Conservation (phyloP, 805 yeast species). For the Saccharomycopsis sp. region DNA sequence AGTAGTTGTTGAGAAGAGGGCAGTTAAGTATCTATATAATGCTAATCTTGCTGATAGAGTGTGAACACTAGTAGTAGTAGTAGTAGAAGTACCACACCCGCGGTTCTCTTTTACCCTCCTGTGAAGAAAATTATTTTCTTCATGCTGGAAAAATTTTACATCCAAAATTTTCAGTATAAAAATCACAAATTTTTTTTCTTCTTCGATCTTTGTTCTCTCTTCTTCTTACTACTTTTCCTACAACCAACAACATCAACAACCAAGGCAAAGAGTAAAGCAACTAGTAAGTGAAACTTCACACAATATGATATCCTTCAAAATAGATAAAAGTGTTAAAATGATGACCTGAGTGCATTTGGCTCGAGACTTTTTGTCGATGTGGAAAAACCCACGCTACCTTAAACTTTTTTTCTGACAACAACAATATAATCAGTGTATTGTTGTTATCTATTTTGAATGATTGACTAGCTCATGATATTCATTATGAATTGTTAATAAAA, state of each 20-base stretch:
- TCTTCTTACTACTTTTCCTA: not conserved
- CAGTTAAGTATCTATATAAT: no score
- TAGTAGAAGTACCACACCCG: no score
- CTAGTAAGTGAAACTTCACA: not conserved
- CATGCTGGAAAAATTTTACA: no score
- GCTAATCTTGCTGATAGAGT: no score
- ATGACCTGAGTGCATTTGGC: constrained; percentile 99
- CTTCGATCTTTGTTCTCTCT: not conserved
- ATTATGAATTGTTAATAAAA: not conserved
- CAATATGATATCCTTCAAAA: not conserved
- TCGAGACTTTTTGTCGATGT: constrained; percentile 95
- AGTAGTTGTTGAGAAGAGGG: no score
- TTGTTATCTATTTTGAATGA: not conserved
- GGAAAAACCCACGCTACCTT: constrained; percentile 99
- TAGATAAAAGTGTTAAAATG: constrained; percentile 35
- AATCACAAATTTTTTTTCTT: not conserved
- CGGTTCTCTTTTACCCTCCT: not conserved
- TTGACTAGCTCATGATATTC: not conserved
- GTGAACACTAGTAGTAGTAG: no score
- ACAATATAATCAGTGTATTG: not conserved
- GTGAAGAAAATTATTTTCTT: not conserved
- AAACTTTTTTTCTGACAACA: constrained; percentile 53
- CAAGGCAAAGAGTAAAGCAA: not conserved
- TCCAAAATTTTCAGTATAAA: not conserved
- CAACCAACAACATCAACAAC: not conserved